Evolutionary conservation across 148 eudicot genomes (phyloP), one percentile per base, ranked within the genome.

Genomic region (Fagopyrum tataricum): DNA sequence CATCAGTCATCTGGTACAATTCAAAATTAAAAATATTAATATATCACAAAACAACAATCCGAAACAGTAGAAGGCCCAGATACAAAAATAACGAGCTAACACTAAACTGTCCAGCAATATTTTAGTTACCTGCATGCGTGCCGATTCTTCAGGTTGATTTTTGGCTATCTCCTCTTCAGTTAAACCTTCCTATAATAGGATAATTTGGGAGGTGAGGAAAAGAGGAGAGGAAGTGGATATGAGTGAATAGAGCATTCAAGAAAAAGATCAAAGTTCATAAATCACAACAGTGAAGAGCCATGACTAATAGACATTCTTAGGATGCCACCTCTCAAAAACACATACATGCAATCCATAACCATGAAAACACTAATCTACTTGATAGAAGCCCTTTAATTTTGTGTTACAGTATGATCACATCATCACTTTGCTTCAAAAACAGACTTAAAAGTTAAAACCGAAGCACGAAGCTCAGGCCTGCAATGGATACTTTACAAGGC

Each of bases 101-200:
- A 67, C 44, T 40, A 42, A 14, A 42, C 5, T 31, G 43, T 17
- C 43, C 8, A 39, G 46, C 71, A 39, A 40, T 5, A n/a, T 4
- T n/a, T n/a, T 37, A 12, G 17, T 41, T 67, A 91, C 98, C 98
- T 95, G 97, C 85, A 91, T 80, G 58, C 59, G 82, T 21, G 79
- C 79, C 0, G 90, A 70, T 82, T 95, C 93, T 79, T 95, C 98
- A 48, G 97, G 97, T 78, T 95, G 82, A 79, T 85, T 88, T 72
- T 85, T 87, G 48, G 93, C 90, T 67, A 90, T 83, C 78, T 95
- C 98, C 77, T 95, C 98, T 15, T 85, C 82, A 39, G 98, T 95
- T 78, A 95, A 83, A 73, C 97, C 98, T 77, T 88, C 93, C 98
- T 94, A 81, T 24, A 72, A 18, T 6, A 31, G 18, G 41, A 15